phyloP scores from a whole-genome alignment of 2,329 filamentous ascomycete species.

The Fusarium sp. region DNA sequence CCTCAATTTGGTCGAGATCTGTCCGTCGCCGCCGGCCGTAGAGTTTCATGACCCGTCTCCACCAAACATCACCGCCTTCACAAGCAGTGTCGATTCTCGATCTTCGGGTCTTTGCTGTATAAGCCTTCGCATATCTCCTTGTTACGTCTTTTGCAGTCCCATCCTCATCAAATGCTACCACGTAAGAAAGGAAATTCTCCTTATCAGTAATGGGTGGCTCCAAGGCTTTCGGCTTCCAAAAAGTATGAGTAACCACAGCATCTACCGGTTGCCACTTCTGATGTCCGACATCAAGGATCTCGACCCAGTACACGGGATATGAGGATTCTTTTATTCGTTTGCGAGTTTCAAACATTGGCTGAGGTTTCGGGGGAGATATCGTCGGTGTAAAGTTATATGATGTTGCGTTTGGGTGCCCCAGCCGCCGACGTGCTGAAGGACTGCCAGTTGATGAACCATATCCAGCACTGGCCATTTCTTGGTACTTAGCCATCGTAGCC shows the following conservation, averaged over 20 bases:
- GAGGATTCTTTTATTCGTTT: conserved; percentile 72
- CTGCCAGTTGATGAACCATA: conserved; percentile 44
- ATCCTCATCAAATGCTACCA: conserved; percentile 84
- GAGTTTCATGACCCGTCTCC: conserved; percentile 60
- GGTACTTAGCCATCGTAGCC: conserved; percentile 54
- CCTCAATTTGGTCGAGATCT: conserved; percentile 86
- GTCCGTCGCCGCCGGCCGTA: conserved; percentile 55
- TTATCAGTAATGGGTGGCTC: conserved; percentile 85
- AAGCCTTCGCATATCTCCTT: conserved; percentile 85
- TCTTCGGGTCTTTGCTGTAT: conserved; percentile 88
- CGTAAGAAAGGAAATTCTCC: conserved; percentile 83
- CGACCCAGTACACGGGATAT: conserved; percentile 93
- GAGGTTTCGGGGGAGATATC: conserved; percentile 49
- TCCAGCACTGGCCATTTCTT: conserved; percentile 44
- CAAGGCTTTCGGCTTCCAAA: conserved; percentile 78
- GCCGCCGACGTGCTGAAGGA: conserved; percentile 56
- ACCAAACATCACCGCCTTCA: conserved; percentile 63
- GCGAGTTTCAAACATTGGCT: conserved; percentile 47
- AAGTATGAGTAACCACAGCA: conserved; percentile 78
- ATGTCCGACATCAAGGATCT: conserved; percentile 84
- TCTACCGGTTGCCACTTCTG: conserved; percentile 95
- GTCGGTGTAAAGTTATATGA: conserved; percentile 61
- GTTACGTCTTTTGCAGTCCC: conserved; percentile 86
- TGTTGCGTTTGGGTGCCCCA: conserved; percentile 65
- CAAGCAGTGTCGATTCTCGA: conserved; percentile 75